These are phyloP conservation scores for Gliomastix tumulicola DNA, from an alignment of 2,329 filamentous ascomycete genomes.

Conservation along the genomic window DNA sequence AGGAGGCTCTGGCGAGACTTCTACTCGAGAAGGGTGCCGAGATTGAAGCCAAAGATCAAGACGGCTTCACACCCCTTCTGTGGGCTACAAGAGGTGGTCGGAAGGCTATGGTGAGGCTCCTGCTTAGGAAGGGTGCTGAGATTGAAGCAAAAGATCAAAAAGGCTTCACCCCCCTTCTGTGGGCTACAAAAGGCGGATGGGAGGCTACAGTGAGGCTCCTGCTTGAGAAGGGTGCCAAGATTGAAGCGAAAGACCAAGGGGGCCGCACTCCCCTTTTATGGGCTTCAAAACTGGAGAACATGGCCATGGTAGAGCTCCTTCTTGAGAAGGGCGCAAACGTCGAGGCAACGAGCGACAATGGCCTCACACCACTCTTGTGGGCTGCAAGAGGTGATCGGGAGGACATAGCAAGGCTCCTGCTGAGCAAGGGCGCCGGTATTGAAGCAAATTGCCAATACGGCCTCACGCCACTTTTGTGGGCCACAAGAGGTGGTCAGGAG, in stretches of 20 bases:
- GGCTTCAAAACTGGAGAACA: background rate
- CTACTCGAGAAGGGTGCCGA: constrained; percentile 9
- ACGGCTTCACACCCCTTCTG: constrained; percentile 8
- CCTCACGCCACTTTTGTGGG: constrained; percentile 2
- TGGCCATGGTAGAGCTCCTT: background rate
- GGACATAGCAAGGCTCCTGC: background rate
- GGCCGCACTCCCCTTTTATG: background rate
- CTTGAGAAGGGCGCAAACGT: background rate
- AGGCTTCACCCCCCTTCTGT: background rate
- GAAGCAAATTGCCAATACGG: background rate
- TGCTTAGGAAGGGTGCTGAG: background rate
- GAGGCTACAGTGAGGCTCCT: background rate
- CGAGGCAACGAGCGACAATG: background rate
- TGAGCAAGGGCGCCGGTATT: background rate
- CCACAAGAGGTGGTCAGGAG: background rate
- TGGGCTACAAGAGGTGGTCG: constrained; percentile 4
- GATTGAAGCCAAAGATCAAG: constrained; percentile 8
- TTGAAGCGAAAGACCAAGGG: background rate
- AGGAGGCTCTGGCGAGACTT: background rate
- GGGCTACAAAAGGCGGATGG: background rate
- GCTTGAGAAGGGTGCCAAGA: background rate
- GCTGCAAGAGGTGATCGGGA: background rate
- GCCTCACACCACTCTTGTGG: background rate
- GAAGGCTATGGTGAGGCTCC: background rate
- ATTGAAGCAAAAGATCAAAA: background rate